Percentiles rank a stretch among this genome's conserved stretches.
phyloP scores from a whole-genome alignment of 768 basidiomycete species.

The Leccinum subtestaceum region DNA sequence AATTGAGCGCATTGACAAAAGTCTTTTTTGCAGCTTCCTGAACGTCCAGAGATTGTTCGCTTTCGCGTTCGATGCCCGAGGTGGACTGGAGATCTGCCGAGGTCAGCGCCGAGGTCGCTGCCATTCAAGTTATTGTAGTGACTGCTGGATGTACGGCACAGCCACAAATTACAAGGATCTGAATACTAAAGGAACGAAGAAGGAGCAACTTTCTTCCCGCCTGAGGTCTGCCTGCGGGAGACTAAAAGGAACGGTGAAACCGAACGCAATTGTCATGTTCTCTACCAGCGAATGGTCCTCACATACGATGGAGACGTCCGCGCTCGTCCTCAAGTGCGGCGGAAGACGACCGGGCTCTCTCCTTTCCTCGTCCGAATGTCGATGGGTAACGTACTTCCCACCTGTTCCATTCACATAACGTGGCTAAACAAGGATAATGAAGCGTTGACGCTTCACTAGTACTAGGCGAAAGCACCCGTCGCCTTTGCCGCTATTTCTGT shows the following conservation, averaged over 20 bases:
- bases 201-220: too few species aligned
- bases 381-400: slow-evolving; percentile 63
- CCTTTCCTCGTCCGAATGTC: slow-evolving; percentile 74
- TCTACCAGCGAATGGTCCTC: background rate
- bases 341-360: slow-evolving; percentile 58
- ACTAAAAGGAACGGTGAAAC: background rate
- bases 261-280: background rate
- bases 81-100: too few species aligned
- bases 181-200: too few species aligned
- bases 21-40: too few species aligned
- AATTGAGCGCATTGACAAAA: too few species aligned
- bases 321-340: slow-evolving; percentile 23
- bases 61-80: too few species aligned
- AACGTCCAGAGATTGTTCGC: too few species aligned
- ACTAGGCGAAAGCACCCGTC: slow-evolving; percentile 71
- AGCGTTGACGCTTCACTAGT: slow-evolving; percentile 70
- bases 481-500: slow-evolving; percentile 81
- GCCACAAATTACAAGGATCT: too few species aligned
- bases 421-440: slow-evolving; percentile 3
- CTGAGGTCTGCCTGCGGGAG: too few species aligned
- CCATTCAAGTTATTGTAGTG: too few species aligned
- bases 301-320: slow-evolving; percentile 25
- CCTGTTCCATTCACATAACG: background rate
- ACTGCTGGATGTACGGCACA: too few species aligned
- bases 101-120: too few species aligned